These are phyloP conservation scores for Lachancea dasiensis DNA, from an alignment of 805 yeast genomes.

Conservation along the genomic window DNA sequence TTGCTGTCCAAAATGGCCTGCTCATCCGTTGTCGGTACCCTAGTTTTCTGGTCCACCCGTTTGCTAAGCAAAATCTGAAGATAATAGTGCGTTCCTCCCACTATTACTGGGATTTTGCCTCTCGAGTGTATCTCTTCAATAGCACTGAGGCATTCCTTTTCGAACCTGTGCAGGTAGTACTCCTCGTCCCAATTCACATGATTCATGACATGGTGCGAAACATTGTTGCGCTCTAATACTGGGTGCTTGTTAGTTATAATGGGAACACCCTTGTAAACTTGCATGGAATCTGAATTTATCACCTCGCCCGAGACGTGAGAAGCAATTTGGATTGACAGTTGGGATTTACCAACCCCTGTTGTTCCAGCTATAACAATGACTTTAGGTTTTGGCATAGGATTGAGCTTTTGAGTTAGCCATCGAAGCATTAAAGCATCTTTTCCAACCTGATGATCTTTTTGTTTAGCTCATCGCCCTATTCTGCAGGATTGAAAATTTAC, in stretches of 20 bases:
- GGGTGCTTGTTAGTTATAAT: slow-evolving; percentile 93
- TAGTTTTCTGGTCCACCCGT: slow-evolving; percentile 27
- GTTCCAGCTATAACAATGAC: slow-evolving; percentile 78
- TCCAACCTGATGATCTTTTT: too few relatives aligned
- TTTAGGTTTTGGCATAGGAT: slow-evolving; percentile 21
- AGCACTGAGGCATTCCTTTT: slow-evolving; percentile 55
- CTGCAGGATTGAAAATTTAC: background rate
- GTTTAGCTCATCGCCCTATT: slow-evolving; percentile 8
- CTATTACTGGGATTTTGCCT: slow-evolving; percentile 77
- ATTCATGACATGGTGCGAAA: slow-evolving; percentile 83
- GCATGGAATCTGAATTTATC: slow-evolving; percentile 97
- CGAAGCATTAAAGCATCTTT: slow-evolving; percentile 1
- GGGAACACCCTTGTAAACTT: slow-evolving; percentile 69
- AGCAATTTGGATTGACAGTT: slow-evolving; percentile 62
- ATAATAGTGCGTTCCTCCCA: slow-evolving; percentile 96
- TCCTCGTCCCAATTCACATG: slow-evolving; percentile 77
- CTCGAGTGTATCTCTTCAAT: slow-evolving; percentile 59
- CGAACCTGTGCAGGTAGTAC: slow-evolving; percentile 74
- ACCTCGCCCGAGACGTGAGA: slow-evolving; percentile 74
- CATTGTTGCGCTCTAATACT: slow-evolving; percentile 59
- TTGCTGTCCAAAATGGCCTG: slow-evolving; percentile 45
- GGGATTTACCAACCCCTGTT: slow-evolving; percentile 95
- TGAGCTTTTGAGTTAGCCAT: background rate
- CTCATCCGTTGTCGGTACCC: slow-evolving; percentile 31
- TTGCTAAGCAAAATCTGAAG: slow-evolving; percentile 73